Evolutionary conservation across 164 flowering plant genomes (phyloP).

Genomic region (Tetracentron sinense): DNA sequence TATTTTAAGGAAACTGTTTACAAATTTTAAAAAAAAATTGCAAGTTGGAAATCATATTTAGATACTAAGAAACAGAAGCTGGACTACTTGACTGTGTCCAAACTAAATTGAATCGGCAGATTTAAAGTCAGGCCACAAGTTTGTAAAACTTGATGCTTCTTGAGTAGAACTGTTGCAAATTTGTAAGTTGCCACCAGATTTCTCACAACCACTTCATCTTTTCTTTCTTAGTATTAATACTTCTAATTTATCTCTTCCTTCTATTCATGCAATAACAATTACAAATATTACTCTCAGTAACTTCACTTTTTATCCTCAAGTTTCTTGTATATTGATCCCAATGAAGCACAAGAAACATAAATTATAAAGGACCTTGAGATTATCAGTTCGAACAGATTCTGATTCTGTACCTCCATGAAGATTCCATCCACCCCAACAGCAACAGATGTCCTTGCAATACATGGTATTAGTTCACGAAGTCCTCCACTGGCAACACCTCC

Average conservation of each 20-base stretch:
- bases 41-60: too few relatives aligned
- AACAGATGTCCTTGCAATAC: constrained; percentile 94
- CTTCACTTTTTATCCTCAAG: neutral
- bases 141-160: too few relatives aligned
- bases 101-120: too few relatives aligned
- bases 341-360: neutral
- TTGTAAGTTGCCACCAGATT: neutral
- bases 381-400: neutral
- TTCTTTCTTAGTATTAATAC: too few relatives aligned
- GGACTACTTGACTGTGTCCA: too few relatives aligned
- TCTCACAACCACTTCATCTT: neutral
- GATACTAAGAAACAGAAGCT: too few relatives aligned
- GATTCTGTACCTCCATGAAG: constrained; percentile 83
- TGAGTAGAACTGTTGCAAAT: neutral
- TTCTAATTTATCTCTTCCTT: neutral
- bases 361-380: neutral
- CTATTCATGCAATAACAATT: neutral
- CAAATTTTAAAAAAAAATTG: too few relatives aligned
- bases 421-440: constrained; percentile 98
- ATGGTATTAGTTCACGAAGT: constrained; percentile 92
- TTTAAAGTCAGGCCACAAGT: too few relatives aligned
- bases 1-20: too few relatives aligned
- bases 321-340: neutral
- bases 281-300: neutral
- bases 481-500: constrained; percentile 99